A percentile compares a stretch with the other conserved stretches of the same genome.
Evolutionary conservation across 1,284 basidiomycete genomes (phyloP).

Genomic region (Sanghuangporus baumii): DNA sequence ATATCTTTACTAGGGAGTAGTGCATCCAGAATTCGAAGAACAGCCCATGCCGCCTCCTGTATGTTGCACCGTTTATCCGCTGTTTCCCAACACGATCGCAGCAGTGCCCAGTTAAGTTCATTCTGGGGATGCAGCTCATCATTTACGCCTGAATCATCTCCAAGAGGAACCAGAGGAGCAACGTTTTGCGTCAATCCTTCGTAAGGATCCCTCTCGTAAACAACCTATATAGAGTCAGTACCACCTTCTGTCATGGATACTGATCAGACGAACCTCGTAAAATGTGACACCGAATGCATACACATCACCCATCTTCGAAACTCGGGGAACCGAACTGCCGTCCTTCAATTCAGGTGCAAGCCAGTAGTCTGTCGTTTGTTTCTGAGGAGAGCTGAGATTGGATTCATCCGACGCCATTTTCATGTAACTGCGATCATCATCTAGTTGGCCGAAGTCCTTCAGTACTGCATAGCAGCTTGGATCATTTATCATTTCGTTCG

Average conservation of each 20-base stretch:
- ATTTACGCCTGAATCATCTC: not conserved
- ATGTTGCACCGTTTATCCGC: not conserved
- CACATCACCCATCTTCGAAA: not conserved
- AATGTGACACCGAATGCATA: not conserved
- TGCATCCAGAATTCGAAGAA: not conserved
- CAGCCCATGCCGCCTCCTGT: not conserved
- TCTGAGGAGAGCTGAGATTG: not conserved
- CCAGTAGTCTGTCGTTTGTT: not conserved
- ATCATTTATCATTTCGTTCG: not conserved
- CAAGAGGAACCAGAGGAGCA: not conserved
- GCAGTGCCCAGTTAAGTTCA: not conserved
- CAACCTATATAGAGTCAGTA: not conserved
- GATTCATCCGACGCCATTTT: too few relatives aligned
- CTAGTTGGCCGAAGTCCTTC: not conserved
- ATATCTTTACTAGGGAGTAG: too few relatives aligned
- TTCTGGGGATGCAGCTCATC: not conserved
- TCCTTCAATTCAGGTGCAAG: not conserved
- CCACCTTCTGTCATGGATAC: not conserved
- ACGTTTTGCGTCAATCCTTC: not conserved
- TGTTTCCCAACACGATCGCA: not conserved
- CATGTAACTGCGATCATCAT: too few relatives aligned
- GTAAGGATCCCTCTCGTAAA: not conserved
- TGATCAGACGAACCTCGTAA: not conserved
- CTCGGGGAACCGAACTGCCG: not conserved
- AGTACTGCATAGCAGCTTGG: not conserved